phyloP scores from a whole-genome alignment of 495 filamentous ascomycete species.

The Pyronema domesticum region DNA sequence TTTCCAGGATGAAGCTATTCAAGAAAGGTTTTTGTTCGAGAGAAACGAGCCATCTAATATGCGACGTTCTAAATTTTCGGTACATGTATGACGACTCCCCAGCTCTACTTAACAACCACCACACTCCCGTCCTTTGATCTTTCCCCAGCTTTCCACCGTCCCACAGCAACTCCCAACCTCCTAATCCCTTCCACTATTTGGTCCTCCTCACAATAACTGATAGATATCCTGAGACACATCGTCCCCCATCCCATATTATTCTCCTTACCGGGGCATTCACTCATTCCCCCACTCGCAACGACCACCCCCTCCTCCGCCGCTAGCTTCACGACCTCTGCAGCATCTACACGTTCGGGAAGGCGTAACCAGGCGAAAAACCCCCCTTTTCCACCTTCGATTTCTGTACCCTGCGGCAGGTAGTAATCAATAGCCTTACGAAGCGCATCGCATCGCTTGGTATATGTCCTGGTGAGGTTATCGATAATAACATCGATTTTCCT shows the following conservation, averaged over 20 bases:
- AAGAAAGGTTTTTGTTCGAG: no score
- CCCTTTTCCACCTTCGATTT: constrained; percentile 13
- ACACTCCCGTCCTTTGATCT: background rate
- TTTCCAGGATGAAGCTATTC: no score
- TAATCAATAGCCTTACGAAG: constrained; percentile 5
- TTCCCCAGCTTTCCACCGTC: constrained; percentile 12
- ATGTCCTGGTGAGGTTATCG: constrained; percentile 1
- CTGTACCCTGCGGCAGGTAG: constrained; percentile 10
- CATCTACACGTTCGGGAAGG: constrained; percentile 10
- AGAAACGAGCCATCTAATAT: no score
- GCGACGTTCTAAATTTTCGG: no score
- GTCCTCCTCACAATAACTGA: constrained; percentile 17
- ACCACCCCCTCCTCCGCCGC: constrained; percentile 9
- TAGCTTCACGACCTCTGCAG: constrained; percentile 11
- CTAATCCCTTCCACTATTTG: constrained; percentile 17
- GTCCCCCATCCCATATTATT: constrained; percentile 18
- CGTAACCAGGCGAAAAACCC: constrained; percentile 23
- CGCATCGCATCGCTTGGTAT: constrained; percentile 10
- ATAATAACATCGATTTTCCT: constrained; percentile 12
- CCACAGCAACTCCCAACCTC: constrained; percentile 14
- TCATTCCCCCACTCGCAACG: constrained; percentile 14
- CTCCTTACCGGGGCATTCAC: constrained; percentile 13
- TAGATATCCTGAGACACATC: constrained; percentile 15
- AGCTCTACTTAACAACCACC: constrained; percentile 2
- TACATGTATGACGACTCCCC: no score